phyloP scores from a whole-genome alignment of 139 green algal genomes.

The Penium margaritaceum region DNA sequence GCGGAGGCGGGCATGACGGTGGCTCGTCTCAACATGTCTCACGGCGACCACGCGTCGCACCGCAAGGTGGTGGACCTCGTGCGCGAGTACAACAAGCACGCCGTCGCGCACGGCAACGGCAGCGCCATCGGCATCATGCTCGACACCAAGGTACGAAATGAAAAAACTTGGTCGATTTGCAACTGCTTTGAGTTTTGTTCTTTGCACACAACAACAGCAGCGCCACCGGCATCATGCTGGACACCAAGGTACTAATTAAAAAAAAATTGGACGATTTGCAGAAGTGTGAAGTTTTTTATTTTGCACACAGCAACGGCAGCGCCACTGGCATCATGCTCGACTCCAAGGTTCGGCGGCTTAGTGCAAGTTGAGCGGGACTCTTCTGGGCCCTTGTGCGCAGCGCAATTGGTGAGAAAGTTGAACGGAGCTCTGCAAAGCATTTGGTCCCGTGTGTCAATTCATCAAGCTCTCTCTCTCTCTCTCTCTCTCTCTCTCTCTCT shows the following conservation, averaged over 20 bases:
- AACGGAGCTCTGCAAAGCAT: too few species aligned
- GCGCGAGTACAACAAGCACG: slow-evolving; percentile 51
- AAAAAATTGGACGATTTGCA: not conserved
- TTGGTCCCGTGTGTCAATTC: too few species aligned
- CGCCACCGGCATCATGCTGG: too few species aligned
- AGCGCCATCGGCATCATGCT: slow-evolving; percentile 44
- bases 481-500: not conserved
- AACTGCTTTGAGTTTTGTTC: not conserved
- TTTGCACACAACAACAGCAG: not conserved
- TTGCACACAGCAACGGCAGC: not conserved
- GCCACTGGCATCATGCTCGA: not conserved
- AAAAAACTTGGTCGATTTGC: too few species aligned
- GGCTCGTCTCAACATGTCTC: slow-evolving; percentile 65
- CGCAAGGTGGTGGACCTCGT: slow-evolving; percentile 56
- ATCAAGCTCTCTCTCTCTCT: not conserved
- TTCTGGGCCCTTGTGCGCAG: too few species aligned
- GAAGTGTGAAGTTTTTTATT: not conserved
- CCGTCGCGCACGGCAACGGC: not conserved
- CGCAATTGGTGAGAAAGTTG: too few species aligned
- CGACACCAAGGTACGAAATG: slow-evolving; percentile 32
- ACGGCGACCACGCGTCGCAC: slow-evolving; percentile 61
- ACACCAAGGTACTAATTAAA: not conserved
- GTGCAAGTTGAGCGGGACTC: too few species aligned
- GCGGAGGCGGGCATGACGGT: slow-evolving; percentile 66
- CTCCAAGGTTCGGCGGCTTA: too few species aligned